Conservation (phyloP, 805 yeast genomes). For the Pichia nakasei region DNA sequence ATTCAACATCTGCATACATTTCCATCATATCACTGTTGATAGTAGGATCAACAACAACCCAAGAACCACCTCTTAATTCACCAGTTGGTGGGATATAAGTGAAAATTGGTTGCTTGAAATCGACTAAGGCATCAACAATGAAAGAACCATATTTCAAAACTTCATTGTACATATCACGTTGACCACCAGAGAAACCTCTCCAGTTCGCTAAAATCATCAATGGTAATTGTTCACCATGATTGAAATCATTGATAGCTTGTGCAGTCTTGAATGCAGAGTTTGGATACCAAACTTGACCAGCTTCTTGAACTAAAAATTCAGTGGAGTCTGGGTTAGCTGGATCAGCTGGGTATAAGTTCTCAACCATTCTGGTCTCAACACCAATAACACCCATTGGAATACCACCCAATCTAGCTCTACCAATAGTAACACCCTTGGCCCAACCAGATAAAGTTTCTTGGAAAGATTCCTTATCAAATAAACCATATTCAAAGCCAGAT, state of each 20-base stretch:
- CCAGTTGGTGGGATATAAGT: constrained; percentile 97
- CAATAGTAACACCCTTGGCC: constrained; percentile 98
- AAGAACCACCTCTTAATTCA: constrained; percentile 98
- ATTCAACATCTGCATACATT: constrained; percentile 94
- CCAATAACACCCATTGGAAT: constrained; percentile 97
- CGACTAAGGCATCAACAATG: constrained; percentile 95
- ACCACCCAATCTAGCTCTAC: constrained; percentile 98
- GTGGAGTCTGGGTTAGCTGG: constrained; percentile 97
- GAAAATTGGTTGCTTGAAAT: constrained; percentile 92
- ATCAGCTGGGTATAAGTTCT: constrained; percentile 90
- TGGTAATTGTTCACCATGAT: constrained; percentile 96
- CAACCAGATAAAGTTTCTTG: constrained; percentile 95
- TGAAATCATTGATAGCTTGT: constrained; percentile 95
- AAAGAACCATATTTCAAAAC: constrained; percentile 94
- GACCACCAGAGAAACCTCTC: constrained; percentile 99
- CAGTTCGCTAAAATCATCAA: constrained; percentile 97
- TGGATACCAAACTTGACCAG: constrained; percentile 99
- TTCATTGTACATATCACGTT: constrained; percentile 98
- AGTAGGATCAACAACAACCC: constrained; percentile 99
- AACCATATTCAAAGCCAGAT: constrained; percentile 73
- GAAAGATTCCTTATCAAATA: constrained; percentile 90
- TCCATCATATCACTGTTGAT: constrained; percentile 97
- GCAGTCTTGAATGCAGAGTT: constrained; percentile 99
- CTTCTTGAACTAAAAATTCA: constrained; percentile 81
- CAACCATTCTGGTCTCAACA: constrained; percentile 86